Conservation (phyloP, 176 grass and related monocot species). For the Oryza rufipogon region DNA sequence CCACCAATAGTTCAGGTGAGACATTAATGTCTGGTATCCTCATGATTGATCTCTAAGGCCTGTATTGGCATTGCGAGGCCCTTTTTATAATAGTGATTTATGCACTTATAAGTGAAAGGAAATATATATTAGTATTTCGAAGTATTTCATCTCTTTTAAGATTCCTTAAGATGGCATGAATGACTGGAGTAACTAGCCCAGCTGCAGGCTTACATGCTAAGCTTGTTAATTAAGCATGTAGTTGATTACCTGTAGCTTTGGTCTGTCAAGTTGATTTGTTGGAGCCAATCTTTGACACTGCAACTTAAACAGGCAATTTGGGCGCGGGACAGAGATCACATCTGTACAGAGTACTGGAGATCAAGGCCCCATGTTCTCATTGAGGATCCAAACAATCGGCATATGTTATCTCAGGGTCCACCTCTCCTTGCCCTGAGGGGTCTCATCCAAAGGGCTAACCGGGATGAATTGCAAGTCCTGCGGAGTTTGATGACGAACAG, state of each 20-base stretch:
- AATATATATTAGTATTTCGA: not conserved
- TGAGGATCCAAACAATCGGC: conserved; percentile 27
- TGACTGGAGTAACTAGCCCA: not conserved
- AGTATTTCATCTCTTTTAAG: not conserved
- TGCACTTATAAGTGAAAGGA: conserved; percentile 13
- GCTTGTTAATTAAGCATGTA: not conserved
- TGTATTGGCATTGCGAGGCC: not conserved
- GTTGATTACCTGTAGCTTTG: not conserved
- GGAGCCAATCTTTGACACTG: not conserved
- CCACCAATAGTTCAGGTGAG: conserved; percentile 67
- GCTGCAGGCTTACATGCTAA: not conserved
- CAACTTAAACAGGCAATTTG: conserved; percentile 61
- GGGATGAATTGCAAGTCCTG: conserved; percentile 63
- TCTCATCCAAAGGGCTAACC: conserved; percentile 77
- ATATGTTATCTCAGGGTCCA: conserved; percentile 29
- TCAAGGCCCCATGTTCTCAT: conserved; percentile 48
- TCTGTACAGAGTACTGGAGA: conserved; percentile 84
- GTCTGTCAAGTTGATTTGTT: not conserved
- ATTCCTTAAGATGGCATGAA: conserved; percentile 25
- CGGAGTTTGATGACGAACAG: conserved; percentile 53
- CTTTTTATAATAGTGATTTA: conserved; percentile 14
- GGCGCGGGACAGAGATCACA: conserved; percentile 50
- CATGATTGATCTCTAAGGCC: conserved; percentile 23
- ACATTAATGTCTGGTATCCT: conserved; percentile 30
- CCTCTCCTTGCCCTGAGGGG: conserved; percentile 52